Base-by-base conservation (phyloP, 257 asterid genomes). In the Eustoma russellianum region DNA sequence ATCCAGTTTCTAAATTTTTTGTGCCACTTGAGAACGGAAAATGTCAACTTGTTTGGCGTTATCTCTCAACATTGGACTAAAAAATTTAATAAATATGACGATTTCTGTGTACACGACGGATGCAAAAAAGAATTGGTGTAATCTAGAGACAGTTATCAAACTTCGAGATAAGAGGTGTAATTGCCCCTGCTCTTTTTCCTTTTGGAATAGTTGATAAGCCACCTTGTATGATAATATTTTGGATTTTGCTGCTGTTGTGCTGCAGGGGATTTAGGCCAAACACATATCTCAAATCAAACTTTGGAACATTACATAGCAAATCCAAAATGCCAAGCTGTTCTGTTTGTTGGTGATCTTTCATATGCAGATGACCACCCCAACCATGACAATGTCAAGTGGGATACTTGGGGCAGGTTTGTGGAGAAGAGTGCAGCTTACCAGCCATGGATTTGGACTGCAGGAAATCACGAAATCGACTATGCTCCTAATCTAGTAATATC, bases 191-290 rank as follows among this genome's bases (percentile, higher is more conserved):
- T 24, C 3, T 15, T 48, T 19, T 15, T 16, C 4, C 16, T 17
- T n/a, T 28, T 50, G 5, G 10, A 38, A 38, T 38, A 7, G 12
- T 38, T 24, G 30, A 24, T 24, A 1, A 24, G 30, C 3, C 30
- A 24, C 3, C 0, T 38, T 38, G 7, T 50, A 24, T 18, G 14
- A 49, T 13, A 8, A 6, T 49, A 38, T 8, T 38, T 35, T 38
- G 43, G 12, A 38, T 3, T 18, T 6, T 5, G n/a, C 0, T 47
- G 16, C 15, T 55, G 53, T 13, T n/a, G 17, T n/a, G 40, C 56
- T 52, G 40, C 56, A 74, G 84, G 88, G 52, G 88, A 77, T 19
- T 68, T 80, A 59, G 84, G 88, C 34, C 84, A 77, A 57, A 77
- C 82, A 0, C 55, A 11, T n/a, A 78, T 53, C 63, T 80, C 88